Evolutionary conservation across 2,329 filamentous ascomycete species (phyloP).

Genomic region (Gaeumannomyces tritici): DNA sequence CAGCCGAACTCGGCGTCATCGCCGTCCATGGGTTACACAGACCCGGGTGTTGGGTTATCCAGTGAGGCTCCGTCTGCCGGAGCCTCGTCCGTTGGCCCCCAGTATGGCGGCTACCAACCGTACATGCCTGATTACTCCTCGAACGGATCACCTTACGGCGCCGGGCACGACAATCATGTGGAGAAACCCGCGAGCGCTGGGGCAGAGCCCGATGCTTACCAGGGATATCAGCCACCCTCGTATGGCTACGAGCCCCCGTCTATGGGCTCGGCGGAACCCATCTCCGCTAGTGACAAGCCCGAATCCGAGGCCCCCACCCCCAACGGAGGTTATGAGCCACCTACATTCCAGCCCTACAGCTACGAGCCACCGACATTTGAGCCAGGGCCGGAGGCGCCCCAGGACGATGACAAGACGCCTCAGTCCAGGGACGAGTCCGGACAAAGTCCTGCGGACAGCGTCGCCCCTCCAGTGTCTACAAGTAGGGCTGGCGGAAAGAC

Average conservation of each 20-base stretch:
- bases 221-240: constrained; percentile 32
- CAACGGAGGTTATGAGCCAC: constrained; percentile 47
- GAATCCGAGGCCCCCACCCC: constrained; percentile 14
- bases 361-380: constrained; percentile 41
- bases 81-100: constrained; percentile 6
- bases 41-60: constrained; percentile 11
- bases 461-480: constrained; percentile 37
- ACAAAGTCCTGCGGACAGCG: constrained; percentile 13
- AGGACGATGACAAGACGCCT: constrained; percentile 32
- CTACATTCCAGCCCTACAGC: constrained; percentile 49
- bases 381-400: background rate
- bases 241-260: constrained; percentile 44
- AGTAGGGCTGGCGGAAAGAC: constrained; percentile 45
- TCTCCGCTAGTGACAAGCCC: constrained; percentile 1
- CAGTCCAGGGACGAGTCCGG: constrained; percentile 29
- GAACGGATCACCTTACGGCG: constrained; percentile 11
- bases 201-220: constrained; percentile 1
- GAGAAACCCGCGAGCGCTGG: constrained; percentile 1
- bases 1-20: constrained; percentile 18
- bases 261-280: constrained; percentile 19
- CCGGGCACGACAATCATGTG: background rate
- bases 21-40: constrained; percentile 21
- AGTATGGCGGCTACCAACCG: constrained; percentile 11
- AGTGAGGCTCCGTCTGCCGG: constrained; percentile 12
- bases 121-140: constrained; percentile 6